These are phyloP conservation scores for Bassia scoparia DNA, from an alignment of 148 eudicot species.

Conservation along the genomic window DNA sequence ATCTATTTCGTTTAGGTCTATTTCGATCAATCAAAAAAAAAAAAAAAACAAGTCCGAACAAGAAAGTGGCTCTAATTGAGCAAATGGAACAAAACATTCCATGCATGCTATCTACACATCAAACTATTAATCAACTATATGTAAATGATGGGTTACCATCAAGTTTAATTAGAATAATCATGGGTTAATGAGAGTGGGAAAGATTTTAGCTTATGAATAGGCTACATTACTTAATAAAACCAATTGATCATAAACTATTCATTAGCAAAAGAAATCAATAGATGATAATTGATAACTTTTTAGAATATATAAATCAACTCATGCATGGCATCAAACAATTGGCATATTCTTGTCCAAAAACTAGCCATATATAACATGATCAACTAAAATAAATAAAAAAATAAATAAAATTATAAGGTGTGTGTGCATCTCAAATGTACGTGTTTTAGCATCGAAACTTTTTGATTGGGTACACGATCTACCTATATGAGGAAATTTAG, in stretches of 20 bases:
- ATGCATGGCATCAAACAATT: background rate
- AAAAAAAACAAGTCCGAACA: constrained; percentile 26
- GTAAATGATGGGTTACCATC: constrained; percentile 12
- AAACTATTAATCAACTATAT: background rate
- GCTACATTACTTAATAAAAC: background rate
- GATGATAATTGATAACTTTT: too few relatives aligned
- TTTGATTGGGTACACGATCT: too few relatives aligned
- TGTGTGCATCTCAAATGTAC: too few relatives aligned
- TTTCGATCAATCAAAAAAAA: background rate
- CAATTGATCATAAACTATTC: constrained; percentile 1
- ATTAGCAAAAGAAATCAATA: background rate
- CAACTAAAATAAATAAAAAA: too few relatives aligned
- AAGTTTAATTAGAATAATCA: constrained; percentile 25
- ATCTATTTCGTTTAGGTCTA: too few relatives aligned
- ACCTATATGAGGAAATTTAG: too few relatives aligned
- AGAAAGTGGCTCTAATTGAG: constrained; percentile 28
- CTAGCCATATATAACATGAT: too few relatives aligned
- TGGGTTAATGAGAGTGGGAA: constrained; percentile 21
- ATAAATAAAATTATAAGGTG: too few relatives aligned
- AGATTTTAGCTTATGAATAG: constrained; percentile 23
- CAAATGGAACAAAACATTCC: constrained; percentile 31
- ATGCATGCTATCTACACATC: constrained; percentile 31
- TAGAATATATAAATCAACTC: background rate
- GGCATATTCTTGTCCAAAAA: background rate
- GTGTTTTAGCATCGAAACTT: too few relatives aligned